Percentiles rank a stretch among this genome's conserved stretches.
phyloP scores from a whole-genome alignment of 345 rosid species.

The Aquilaria sinensis region DNA sequence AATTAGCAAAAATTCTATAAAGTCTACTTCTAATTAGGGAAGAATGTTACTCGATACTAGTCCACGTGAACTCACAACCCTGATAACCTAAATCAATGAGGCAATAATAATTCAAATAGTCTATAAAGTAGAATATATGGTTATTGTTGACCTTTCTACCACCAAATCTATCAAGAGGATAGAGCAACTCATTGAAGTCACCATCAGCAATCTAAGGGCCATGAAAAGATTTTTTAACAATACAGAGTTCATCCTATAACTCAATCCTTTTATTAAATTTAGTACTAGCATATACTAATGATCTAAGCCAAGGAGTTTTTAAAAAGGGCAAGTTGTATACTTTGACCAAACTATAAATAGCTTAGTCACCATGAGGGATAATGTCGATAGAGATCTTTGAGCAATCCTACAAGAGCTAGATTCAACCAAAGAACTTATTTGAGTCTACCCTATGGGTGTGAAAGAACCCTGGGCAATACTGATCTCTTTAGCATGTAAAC shows the following conservation, averaged over 20 bases:
- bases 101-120: background rate
- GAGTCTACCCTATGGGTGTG: background rate
- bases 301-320: background rate
- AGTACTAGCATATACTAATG: too few species aligned
- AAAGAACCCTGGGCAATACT: background rate
- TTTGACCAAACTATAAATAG: background rate
- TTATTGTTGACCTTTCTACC: background rate
- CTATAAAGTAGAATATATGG: background rate
- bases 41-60: background rate
- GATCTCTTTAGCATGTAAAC: background rate
- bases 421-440: background rate
- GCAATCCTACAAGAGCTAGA: background rate
- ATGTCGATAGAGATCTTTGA: background rate
- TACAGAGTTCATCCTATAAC: background rate
- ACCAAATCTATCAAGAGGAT: background rate
- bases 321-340: background rate
- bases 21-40: background rate
- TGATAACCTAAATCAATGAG: background rate
- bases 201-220: background rate
- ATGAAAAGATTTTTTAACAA: background rate
- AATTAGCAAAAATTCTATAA: background rate
- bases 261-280: background rate
- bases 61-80: background rate
- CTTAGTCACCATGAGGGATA: background rate
- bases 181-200: background rate